Evolutionary conservation across 352 stramenopile genomes (phyloP).

Genomic region (Phytophthora pinifolia): DNA sequence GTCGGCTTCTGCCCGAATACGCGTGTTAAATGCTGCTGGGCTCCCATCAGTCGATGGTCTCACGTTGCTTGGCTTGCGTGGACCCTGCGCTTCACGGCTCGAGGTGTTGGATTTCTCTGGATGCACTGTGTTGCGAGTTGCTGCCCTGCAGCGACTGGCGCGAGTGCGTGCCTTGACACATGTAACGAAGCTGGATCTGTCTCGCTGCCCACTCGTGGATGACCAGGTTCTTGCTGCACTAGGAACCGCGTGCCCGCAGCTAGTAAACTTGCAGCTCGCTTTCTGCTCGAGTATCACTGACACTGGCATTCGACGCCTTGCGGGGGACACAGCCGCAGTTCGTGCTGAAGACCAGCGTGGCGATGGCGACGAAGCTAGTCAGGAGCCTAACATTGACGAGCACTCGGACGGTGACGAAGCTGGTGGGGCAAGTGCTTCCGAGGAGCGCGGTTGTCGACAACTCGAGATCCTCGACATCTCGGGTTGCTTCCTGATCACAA

Average conservation of each 20-base stretch:
- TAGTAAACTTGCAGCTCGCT: constrained; percentile 43
- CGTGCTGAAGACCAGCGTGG: neutral
- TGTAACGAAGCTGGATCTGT: constrained; percentile 55
- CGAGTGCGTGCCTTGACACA: constrained; percentile 31
- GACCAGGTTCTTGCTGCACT: constrained; percentile 59
- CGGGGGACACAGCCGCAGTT: constrained; percentile 24
- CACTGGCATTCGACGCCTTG: constrained; percentile 47
- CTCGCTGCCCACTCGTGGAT: constrained; percentile 48
- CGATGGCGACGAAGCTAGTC: constrained; percentile 5
- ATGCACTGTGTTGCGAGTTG: constrained; percentile 38
- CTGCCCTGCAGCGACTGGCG: constrained; percentile 46
- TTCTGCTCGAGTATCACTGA: constrained; percentile 65
- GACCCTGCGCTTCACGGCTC: constrained; percentile 23
- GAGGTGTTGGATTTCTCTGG: constrained; percentile 29
- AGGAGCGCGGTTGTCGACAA: constrained; percentile 37
- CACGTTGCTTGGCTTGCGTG: constrained; percentile 49
- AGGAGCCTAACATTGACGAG: neutral
- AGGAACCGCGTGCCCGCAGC: constrained; percentile 35
- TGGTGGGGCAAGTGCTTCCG: constrained; percentile 5
- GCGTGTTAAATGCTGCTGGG: constrained; percentile 34
- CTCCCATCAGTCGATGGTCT: constrained; percentile 62
- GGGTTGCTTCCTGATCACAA: constrained; percentile 70
- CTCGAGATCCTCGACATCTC: constrained; percentile 57
- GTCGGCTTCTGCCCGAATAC: constrained; percentile 33
- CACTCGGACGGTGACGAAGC: constrained; percentile 6